Percentiles rank a stretch among this genome's conserved stretches.
These are phyloP conservation scores for Nicotiana benthamiana DNA, from an alignment of 257 asterid genomes.

Conservation along the genomic window DNA sequence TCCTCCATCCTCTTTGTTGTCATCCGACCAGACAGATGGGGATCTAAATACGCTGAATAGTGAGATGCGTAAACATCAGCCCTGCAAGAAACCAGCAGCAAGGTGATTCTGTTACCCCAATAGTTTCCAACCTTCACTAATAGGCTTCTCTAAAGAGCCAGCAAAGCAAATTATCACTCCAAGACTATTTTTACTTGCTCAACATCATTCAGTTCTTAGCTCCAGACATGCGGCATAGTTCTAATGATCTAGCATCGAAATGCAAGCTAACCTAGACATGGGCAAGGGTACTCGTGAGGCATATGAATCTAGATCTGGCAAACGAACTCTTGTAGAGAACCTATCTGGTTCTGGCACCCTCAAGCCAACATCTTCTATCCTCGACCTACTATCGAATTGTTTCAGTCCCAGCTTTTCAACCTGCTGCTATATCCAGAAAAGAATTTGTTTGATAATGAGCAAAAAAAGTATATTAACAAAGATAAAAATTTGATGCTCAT, in stretches of 20 bases:
- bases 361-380: constrained; percentile 4
- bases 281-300: constrained; percentile 13
- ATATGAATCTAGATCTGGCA: constrained; percentile 12
- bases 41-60: constrained; percentile 27
- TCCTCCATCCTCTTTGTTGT: background rate
- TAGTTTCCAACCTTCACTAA: background rate
- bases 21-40: constrained; percentile 16
- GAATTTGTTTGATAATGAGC: constrained; percentile 2
- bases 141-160: background rate
- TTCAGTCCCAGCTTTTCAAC: constrained; percentile 31
- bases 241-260: background rate
- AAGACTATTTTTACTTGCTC: background rate
- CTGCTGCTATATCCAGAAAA: constrained; percentile 37
- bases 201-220: background rate
- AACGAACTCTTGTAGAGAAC: constrained; percentile 13
- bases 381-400: constrained; percentile 6
- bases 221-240: background rate
- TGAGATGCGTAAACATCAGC: constrained; percentile 32
- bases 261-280: constrained; percentile 13
- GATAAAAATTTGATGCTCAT: constrained; percentile 13
- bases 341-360: constrained; percentile 11
- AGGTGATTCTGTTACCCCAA: constrained; percentile 6
- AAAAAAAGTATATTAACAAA: background rate
- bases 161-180: background rate
- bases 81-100: constrained; percentile 36